Percentiles rank a stretch among this genome's conserved stretches.
These are phyloP conservation scores for Yamadazyma phyllophila DNA, from an alignment of 805 yeast genomes.

Conservation along the genomic window DNA sequence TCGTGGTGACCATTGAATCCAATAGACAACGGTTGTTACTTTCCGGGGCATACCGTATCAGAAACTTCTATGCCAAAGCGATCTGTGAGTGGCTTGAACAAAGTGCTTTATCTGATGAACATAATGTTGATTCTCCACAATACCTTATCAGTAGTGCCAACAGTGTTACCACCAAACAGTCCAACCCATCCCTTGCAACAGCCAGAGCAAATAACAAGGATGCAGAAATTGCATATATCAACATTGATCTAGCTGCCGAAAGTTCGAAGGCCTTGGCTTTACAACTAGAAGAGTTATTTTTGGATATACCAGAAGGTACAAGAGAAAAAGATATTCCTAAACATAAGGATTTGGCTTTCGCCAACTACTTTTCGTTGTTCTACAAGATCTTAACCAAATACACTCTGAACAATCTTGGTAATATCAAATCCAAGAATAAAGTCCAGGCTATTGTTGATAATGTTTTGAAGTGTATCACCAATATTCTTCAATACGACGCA, in stretches of 20 bases:
- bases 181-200: background rate
- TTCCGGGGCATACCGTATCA: constrained; percentile 44
- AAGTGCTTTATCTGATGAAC: constrained; percentile 41
- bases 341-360: constrained; percentile 60
- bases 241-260: constrained; percentile 62
- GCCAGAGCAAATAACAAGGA: constrained; percentile 5
- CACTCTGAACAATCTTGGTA: constrained; percentile 21
- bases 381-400: constrained; percentile 52
- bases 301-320: constrained; percentile 58
- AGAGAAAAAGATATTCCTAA: constrained; percentile 52
- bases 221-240: constrained; percentile 16
- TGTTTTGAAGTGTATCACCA: constrained; percentile 63
- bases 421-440: constrained; percentile 46
- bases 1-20: constrained; percentile 33
- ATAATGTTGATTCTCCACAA: background rate
- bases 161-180: background rate
- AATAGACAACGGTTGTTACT: constrained; percentile 33
- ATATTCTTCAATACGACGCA: constrained; percentile 67
- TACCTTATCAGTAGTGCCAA: background rate
- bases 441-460: constrained; percentile 57
- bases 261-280: constrained; percentile 57
- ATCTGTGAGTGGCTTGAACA: constrained; percentile 54
- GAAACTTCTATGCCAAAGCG: constrained; percentile 48
- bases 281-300: constrained; percentile 52
- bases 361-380: constrained; percentile 63